Conservation (phyloP, 768 basidiomycete genomes). For the Hygrophorus russula region DNA sequence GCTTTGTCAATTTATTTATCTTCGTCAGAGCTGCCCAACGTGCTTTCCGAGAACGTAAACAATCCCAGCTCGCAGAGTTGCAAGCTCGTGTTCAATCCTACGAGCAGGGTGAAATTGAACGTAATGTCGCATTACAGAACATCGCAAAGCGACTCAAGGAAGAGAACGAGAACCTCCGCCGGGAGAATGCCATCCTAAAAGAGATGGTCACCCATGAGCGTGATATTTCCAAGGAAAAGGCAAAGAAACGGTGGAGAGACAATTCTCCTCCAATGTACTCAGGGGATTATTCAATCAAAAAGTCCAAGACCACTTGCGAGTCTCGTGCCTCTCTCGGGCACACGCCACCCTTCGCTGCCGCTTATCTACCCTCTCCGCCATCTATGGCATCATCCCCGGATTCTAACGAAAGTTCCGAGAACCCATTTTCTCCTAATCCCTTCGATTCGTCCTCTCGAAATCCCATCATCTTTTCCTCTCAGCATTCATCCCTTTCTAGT, state of each 20-base stretch:
- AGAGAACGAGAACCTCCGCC: slow-evolving; percentile 66
- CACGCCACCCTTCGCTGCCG: slow-evolving; percentile 22
- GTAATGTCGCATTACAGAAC: slow-evolving; percentile 74
- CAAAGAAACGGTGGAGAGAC: slow-evolving; percentile 52
- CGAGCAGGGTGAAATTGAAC: slow-evolving; percentile 85
- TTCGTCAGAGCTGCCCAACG: slow-evolving; percentile 68
- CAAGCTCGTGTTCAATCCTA: slow-evolving; percentile 79
- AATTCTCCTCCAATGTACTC: slow-evolving; percentile 25
- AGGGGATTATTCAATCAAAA: slow-evolving; percentile 15
- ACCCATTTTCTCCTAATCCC: slow-evolving; percentile 20
- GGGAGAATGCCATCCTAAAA: slow-evolving; percentile 54
- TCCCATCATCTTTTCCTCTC: slow-evolving; percentile 5
- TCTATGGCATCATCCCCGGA: slow-evolving; percentile 44
- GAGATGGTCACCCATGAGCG: slow-evolving; percentile 28
- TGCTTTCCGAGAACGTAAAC: slow-evolving; percentile 83
- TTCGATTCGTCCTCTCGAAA: slow-evolving; percentile 19
- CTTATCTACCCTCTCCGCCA: slow-evolving; percentile 31
- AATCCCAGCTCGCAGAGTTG: slow-evolving; percentile 77
- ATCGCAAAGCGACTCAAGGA: slow-evolving; percentile 79
- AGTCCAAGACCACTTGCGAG: slow-evolving; percentile 21
- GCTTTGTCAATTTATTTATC: slow-evolving; percentile 7
- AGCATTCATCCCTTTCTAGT: slow-evolving; percentile 15
- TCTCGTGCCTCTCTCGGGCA: slow-evolving; percentile 21
- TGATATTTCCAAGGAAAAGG: slow-evolving; percentile 19
- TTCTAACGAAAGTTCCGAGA: slow-evolving; percentile 23